These are phyloP conservation scores for Mycena polygramma DNA, from an alignment of 768 basidiomycete species.

Conservation along the genomic window DNA sequence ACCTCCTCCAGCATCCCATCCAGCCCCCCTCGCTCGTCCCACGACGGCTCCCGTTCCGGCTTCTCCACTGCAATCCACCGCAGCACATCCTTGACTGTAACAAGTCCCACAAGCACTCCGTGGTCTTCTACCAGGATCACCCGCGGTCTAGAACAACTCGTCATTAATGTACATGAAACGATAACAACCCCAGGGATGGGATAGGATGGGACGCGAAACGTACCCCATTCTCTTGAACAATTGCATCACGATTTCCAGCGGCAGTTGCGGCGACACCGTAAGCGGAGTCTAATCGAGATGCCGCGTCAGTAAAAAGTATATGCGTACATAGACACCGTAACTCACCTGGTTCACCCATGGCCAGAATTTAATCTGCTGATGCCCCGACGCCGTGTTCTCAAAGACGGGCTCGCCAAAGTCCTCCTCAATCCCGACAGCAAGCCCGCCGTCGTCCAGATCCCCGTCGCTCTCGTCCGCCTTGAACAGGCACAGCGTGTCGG, in stretches of 20 bases:
- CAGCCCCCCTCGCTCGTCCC: conserved; percentile 75
- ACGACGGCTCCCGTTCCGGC: conserved; percentile 64
- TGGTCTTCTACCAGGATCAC: conserved; percentile 95
- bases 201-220: conserved; percentile 45
- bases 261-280: conserved; percentile 91
- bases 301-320: conserved; percentile 5
- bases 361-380: conserved; percentile 73
- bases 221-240: conserved; percentile 98
- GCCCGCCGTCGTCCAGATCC: conserved; percentile 67
- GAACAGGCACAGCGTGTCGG: conserved; percentile 83
- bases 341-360: conserved; percentile 95
- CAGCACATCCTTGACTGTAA: conserved; percentile 97
- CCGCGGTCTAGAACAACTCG: conserved; percentile 73
- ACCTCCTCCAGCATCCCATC: conserved; percentile 73
- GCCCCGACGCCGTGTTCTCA: conserved; percentile 67
- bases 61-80: conserved; percentile 81
- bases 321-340: conserved; percentile 26
- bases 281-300: conserved; percentile 81
- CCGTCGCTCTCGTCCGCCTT: conserved; percentile 57
- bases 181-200: no score
- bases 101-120: conserved; percentile 84
- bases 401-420: conserved; percentile 77
- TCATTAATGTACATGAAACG: conserved; percentile 7
- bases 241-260: conserved; percentile 97
- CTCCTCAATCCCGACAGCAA: conserved; percentile 73